Conservation (phyloP, 2,329 filamentous ascomycete species). For the Thielaviopsis punctulata region DNA sequence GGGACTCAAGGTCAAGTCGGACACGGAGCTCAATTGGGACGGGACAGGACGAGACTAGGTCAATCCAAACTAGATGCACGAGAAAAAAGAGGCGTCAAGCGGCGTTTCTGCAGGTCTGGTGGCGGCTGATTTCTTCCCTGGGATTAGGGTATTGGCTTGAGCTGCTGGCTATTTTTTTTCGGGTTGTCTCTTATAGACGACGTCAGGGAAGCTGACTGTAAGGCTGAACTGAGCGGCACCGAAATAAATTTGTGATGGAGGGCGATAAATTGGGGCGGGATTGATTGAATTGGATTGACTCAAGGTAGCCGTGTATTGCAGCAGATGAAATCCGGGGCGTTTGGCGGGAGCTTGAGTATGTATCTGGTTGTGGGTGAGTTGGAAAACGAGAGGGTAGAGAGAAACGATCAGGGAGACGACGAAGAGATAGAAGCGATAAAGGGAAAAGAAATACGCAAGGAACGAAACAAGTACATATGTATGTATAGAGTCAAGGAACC, state of each 20-base stretch:
- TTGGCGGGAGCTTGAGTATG: background rate
- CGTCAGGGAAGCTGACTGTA: background rate
- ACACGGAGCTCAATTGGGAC: background rate
- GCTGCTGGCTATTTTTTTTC: background rate
- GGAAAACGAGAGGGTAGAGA: no score
- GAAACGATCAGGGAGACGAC: no score
- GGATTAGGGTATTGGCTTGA: no score
- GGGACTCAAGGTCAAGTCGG: background rate
- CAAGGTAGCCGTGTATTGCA: background rate
- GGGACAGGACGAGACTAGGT: background rate
- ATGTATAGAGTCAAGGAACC: no score
- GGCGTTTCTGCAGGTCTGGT: background rate
- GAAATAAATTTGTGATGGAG: background rate
- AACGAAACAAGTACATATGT: no score
- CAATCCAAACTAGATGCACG: background rate
- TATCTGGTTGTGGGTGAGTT: background rate
- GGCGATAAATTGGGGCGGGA: background rate
- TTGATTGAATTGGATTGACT: background rate
- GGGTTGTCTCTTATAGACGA: background rate
- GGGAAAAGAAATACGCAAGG: no score
- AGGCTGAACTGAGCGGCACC: background rate
- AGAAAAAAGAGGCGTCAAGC: background rate
- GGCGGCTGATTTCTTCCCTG: no score
- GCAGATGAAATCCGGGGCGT: background rate
- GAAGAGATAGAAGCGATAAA: no score